phyloP scores from a whole-genome alignment of 2,329 filamentous ascomycete species.

The Nothopassalora personata region DNA sequence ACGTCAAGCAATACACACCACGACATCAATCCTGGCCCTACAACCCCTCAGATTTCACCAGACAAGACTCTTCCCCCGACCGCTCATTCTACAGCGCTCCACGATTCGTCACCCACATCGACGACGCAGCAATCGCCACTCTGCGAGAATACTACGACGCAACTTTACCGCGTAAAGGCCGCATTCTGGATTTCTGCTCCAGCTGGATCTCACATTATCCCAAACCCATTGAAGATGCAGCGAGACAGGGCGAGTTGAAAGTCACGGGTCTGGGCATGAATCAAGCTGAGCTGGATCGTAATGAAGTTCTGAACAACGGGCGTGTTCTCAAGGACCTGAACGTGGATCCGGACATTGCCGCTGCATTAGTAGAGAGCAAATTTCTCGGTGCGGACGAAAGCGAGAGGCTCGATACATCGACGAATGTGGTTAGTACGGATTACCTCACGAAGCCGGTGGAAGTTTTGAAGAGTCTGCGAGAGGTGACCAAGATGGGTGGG shows the following conservation, averaged over 20 bases:
- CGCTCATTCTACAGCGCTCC: conserved; percentile 38
- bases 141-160: conserved; percentile 45
- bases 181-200: conserved; percentile 47
- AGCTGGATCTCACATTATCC: conserved; percentile 49
- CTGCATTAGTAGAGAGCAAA: conserved; percentile 15
- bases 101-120: conserved; percentile 51
- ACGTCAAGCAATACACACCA: conserved; percentile 25
- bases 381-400: conserved; percentile 3
- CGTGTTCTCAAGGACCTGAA: conserved; percentile 45
- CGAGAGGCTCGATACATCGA: conserved; percentile 40
- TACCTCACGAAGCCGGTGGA: conserved; percentile 46
- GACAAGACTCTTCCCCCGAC: conserved; percentile 36
- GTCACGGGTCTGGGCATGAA: conserved; percentile 50
- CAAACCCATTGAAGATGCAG: conserved; percentile 27
- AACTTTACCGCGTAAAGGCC: conserved; percentile 38
- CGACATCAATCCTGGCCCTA: conserved; percentile 34
- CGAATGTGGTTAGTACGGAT: conserved; percentile 49
- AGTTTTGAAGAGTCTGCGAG: conserved; percentile 40
- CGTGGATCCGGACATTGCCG: conserved; percentile 29
- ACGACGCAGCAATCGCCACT: conserved; percentile 44
- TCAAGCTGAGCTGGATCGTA: conserved; percentile 40
- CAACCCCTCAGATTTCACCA: conserved; percentile 35
- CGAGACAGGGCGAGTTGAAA: conserved; percentile 31
- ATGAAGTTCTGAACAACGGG: conserved; percentile 34
- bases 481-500: conserved; percentile 39